These are phyloP conservation scores for Corynascus novoguineensis DNA, from an alignment of 495 filamentous ascomycete species.

Conservation along the genomic window DNA sequence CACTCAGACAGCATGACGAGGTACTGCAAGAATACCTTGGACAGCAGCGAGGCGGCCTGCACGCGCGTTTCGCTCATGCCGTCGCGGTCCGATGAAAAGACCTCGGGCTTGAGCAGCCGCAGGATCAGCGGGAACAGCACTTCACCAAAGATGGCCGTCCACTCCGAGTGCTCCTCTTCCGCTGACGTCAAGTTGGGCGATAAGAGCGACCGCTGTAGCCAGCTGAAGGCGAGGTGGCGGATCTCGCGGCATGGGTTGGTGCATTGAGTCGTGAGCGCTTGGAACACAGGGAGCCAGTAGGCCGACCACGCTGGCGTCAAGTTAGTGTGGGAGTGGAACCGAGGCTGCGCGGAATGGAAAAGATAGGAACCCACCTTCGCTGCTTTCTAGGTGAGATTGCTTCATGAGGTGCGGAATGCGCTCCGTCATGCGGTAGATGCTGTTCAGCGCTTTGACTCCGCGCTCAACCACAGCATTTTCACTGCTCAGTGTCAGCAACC, in stretches of 20 bases:
- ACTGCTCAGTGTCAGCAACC: slow-evolving; percentile 30
- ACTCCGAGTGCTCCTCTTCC: slow-evolving; percentile 42
- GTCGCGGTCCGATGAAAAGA: slow-evolving; percentile 83
- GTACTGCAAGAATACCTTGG: slow-evolving; percentile 94
- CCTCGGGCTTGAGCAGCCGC: slow-evolving; percentile 86
- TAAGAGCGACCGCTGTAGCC: slow-evolving; percentile 77
- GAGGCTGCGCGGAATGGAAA: slow-evolving; percentile 4
- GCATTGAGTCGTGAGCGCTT: slow-evolving; percentile 80
- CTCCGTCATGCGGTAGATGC: slow-evolving; percentile 72
- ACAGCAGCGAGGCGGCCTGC: slow-evolving; percentile 82
- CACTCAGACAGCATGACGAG: slow-evolving; percentile 75
- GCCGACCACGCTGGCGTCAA: slow-evolving; percentile 76
- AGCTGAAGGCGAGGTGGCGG: slow-evolving; percentile 79
- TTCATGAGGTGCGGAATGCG: slow-evolving; percentile 81
- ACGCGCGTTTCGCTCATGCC: slow-evolving; percentile 96
- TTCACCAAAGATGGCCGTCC: slow-evolving; percentile 90
- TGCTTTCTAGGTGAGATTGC: slow-evolving; percentile 85
- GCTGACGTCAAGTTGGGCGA: slow-evolving; percentile 68
- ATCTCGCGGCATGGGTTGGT: slow-evolving; percentile 94
- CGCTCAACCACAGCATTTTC: slow-evolving; percentile 72
- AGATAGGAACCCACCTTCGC: slow-evolving; percentile 55
- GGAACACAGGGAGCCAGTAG: slow-evolving; percentile 96
- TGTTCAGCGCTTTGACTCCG: slow-evolving; percentile 70
- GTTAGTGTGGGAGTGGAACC: not conserved
- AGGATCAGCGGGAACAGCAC: slow-evolving; percentile 93